phyloP scores from a whole-genome alignment of 805 yeast species.

The Candida coquimbonensis region DNA sequence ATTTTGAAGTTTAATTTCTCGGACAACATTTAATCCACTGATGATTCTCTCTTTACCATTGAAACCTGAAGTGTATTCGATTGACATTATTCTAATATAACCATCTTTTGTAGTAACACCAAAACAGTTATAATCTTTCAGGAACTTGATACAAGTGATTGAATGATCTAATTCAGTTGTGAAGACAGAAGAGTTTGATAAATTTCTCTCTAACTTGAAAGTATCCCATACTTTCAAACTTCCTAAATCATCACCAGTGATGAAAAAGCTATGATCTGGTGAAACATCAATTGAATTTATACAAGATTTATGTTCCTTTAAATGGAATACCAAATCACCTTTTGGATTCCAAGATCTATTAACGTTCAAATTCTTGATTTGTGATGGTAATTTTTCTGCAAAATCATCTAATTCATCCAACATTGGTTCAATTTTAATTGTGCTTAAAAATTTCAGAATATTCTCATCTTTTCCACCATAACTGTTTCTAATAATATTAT shows the following conservation, averaged over 20 bases:
- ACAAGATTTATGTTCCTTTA: conserved; percentile 54
- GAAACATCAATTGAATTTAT: conserved; percentile 54
- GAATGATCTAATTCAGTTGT: conserved; percentile 42
- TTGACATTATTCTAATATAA: conserved; percentile 28
- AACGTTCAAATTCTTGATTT: conserved; percentile 8
- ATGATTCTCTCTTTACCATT: conserved; percentile 11
- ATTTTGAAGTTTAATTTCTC: conserved; percentile 32
- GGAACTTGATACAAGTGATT: conserved; percentile 42
- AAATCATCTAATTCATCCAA: conserved; percentile 61
- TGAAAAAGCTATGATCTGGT: conserved; percentile 56
- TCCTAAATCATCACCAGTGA: conserved; percentile 78
- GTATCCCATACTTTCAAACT: conserved; percentile 74
- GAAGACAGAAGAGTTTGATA: conserved; percentile 41
- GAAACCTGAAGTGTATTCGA: conserved; percentile 21
- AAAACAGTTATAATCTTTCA: conserved; percentile 50
- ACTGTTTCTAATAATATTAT: conserved; percentile 38
- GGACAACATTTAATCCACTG: conserved; percentile 25
- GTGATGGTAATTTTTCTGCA: conserved; percentile 33
- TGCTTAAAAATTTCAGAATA: conserved; percentile 48
- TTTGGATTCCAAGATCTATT: conserved; percentile 28
- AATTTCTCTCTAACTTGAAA: conserved; percentile 53
- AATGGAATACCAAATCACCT: conserved; percentile 54
- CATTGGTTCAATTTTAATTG: conserved; percentile 48
- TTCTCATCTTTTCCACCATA: conserved; percentile 65
- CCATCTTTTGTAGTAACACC: conserved; percentile 42